Percentiles rank a stretch among this genome's conserved stretches.
Conservation (phyloP, 768 basidiomycete species). For the Suillus paluster region DNA sequence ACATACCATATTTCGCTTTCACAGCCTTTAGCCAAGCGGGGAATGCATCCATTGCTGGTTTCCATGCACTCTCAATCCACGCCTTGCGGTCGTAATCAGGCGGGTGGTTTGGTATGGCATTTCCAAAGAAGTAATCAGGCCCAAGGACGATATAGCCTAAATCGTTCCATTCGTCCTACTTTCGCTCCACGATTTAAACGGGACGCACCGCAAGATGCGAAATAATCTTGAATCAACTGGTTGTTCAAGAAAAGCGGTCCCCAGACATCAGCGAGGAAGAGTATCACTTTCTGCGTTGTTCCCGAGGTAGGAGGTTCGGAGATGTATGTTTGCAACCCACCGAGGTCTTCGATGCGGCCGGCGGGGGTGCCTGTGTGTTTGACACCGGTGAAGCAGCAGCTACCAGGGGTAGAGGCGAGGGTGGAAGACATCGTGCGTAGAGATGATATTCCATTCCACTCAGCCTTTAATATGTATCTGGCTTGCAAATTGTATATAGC, state of each 20-base stretch:
- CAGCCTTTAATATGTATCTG: neutral
- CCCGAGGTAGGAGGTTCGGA: conserved; percentile 44
- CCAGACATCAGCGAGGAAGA: conserved; percentile 62
- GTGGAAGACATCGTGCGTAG: conserved; percentile 8
- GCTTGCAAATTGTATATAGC: neutral
- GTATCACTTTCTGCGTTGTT: conserved; percentile 44
- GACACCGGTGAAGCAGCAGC: conserved; percentile 51
- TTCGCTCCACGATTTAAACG: neutral
- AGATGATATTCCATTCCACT: neutral
- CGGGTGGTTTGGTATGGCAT: conserved; percentile 43
- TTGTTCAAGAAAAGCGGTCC: conserved; percentile 60
- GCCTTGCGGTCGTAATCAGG: conserved; percentile 32
- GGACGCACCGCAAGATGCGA: conserved; percentile 56
- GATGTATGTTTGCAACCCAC: conserved; percentile 53
- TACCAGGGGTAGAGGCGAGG: conserved; percentile 46
- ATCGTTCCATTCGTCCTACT: neutral
- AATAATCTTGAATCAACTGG: conserved; percentile 63
- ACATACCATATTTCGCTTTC: conserved; percentile 49
- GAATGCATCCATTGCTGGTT: conserved; percentile 40
- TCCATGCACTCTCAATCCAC: conserved; percentile 42
- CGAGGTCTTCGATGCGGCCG: conserved; percentile 47
- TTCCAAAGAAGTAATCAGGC: conserved; percentile 64
- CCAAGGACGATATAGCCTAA: conserved; percentile 63
- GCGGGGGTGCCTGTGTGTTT: conserved; percentile 51
- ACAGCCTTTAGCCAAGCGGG: conserved; percentile 57